phyloP scores from a whole-genome alignment of 176 grass and related monocot genomes.

The Paspalum notatum region DNA sequence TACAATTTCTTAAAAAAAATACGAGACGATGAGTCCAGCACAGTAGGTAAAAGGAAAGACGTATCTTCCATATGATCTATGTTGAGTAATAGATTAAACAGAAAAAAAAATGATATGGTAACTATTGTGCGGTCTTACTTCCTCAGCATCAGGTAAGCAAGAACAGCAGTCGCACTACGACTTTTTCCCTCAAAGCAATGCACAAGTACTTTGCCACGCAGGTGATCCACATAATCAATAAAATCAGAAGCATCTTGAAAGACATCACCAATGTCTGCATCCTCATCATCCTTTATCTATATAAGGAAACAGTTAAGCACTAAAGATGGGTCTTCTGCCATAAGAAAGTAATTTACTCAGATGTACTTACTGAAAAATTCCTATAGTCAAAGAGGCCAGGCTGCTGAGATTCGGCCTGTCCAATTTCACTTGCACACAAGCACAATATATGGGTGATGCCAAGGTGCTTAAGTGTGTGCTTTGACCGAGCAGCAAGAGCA shows the following conservation, averaged over 20 bases:
- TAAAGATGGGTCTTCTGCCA: background rate
- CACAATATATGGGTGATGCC: conserved; percentile 89
- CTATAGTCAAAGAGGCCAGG: conserved; percentile 74
- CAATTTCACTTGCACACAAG: conserved; percentile 93
- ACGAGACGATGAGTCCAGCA: background rate
- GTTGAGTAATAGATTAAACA: background rate
- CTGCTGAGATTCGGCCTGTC: conserved; percentile 84
- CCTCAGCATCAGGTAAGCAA: conserved; percentile 87
- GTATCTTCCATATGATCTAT: background rate
- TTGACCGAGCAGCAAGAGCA: conserved; percentile 86
- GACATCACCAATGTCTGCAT: conserved; percentile 78
- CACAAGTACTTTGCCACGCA: conserved; percentile 82
- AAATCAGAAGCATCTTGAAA: conserved; percentile 95
- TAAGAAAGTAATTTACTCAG: background rate
- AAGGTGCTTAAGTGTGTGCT: conserved; percentile 79
- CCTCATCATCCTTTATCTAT: conserved; percentile 82
- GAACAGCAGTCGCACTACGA: conserved; percentile 82
- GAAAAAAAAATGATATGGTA: background rate
- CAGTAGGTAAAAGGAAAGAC: background rate
- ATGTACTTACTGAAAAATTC: conserved; percentile 80
- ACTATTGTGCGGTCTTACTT: conserved; percentile 56
- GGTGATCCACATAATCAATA: conserved; percentile 68
- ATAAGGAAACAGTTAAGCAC: conserved; percentile 29
- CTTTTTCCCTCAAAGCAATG: conserved; percentile 99
- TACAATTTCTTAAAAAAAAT: conserved; percentile 53